Conservation (phyloP, 805 yeast genomes). For the Yarrowia alimentaria region DNA sequence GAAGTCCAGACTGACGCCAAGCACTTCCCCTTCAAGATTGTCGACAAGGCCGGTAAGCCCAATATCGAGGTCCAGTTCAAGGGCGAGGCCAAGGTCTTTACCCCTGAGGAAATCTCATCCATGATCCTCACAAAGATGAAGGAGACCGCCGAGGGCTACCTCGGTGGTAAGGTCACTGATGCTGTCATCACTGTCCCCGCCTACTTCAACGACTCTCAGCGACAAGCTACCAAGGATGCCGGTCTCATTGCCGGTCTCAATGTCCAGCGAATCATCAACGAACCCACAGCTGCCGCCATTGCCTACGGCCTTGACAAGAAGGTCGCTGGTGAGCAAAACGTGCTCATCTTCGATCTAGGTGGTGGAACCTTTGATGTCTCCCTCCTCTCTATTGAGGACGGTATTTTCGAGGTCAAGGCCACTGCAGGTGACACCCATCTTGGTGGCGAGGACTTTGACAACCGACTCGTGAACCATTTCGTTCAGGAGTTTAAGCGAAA, state of each 20-base stretch:
- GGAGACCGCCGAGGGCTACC: slow-evolving; percentile 85
- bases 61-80: slow-evolving; percentile 78
- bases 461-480: slow-evolving; percentile 89
- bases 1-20: slow-evolving; percentile 75
- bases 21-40: slow-evolving; percentile 82
- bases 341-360: slow-evolving; percentile 77
- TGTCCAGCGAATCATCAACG: slow-evolving; percentile 90
- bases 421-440: slow-evolving; percentile 87
- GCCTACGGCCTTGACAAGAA: slow-evolving; percentile 81
- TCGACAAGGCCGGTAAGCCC: slow-evolving; percentile 80
- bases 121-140: slow-evolving; percentile 90
- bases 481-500: slow-evolving; percentile 94
- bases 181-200: slow-evolving; percentile 97
- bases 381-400: slow-evolving; percentile 84
- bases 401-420: slow-evolving; percentile 93
- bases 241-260: slow-evolving; percentile 94
- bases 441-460: slow-evolving; percentile 99
- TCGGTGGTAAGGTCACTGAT: slow-evolving; percentile 78
- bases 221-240: slow-evolving; percentile 97
- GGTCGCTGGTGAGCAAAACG: slow-evolving; percentile 77
- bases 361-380: slow-evolving; percentile 99
- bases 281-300: slow-evolving; percentile 98
- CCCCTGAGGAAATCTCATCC: slow-evolving; percentile 92
- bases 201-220: slow-evolving; percentile 93
- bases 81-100: slow-evolving; percentile 79